Base-by-base conservation (phyloP, 768 basidiomycete genomes). In the Suillus ampliporus region DNA sequence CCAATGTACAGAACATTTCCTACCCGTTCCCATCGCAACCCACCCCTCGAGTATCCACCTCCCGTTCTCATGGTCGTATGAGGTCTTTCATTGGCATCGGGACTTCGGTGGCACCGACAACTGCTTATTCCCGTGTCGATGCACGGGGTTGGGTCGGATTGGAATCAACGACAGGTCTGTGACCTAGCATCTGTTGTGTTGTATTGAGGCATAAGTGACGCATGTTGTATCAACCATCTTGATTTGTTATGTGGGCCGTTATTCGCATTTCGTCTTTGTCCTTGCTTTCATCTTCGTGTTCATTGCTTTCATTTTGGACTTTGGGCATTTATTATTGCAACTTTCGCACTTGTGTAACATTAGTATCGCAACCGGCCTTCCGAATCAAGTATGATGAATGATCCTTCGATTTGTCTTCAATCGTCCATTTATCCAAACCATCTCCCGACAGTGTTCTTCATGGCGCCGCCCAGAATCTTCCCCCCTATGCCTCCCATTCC, bases 401-500 rank as follows among this genome's bases (percentile, higher is more conserved):
- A 47, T 19, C 28, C 11, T 31, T n/a, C n/a, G n/a, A n/a, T n/a
- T n/a, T n/a, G n/a, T n/a, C n/a, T n/a, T 51, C 50, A 31, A n/a
- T n/a, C 10, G 53, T 52, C 50, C 15, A 38, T 21, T 68, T 72
- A 84, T 57, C 89, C 84, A 69, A 97, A 91, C 53, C 96, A 82
- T 63, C 86, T 84, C 21, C 93, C 88, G 15, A 97, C 85, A 34
- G 92, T 85, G 69, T 86, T 92, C 79, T 90, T 90, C 44, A 98
- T 87, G 5, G 92, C 87, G 1, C 94, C 88, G 4, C 89, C 86
- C 26, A 98, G 77, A 54, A 99, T 77, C 68, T 92, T 90, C 3
- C 95, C 92, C 1, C 95, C 94, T 50, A 98, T 74, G 0, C 95
- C 90, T 34, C 94, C 90, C 31, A 95, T 72, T 15, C 89, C 89